Evolutionary conservation across 2,329 filamentous ascomycete genomes (phyloP).

Genomic region (Neopestalotiopsis rosae): DNA sequence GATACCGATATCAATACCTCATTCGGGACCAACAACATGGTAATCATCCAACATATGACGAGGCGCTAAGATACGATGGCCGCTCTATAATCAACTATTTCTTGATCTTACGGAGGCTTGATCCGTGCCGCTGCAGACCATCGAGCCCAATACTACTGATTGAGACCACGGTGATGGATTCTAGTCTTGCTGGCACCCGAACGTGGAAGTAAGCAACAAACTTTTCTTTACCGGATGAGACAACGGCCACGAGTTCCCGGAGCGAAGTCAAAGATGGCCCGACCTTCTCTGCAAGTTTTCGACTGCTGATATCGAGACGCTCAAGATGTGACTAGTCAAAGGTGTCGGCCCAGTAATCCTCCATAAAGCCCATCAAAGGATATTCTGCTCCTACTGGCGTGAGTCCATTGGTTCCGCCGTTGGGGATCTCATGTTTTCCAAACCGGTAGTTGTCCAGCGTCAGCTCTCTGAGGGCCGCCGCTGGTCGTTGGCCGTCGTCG

Average conservation of each 20-base stretch:
- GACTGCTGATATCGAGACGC: neutral
- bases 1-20: too few relatives aligned
- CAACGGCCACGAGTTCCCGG: neutral
- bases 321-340: constrained; percentile 22
- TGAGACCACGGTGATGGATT: constrained; percentile 9
- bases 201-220: too few relatives aligned
- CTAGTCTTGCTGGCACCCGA: constrained; percentile 18
- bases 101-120: constrained; percentile 4
- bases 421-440: neutral
- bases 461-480: constrained; percentile 18
- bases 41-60: too few relatives aligned
- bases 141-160: neutral
- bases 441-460: constrained; percentile 16
- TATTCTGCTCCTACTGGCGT: too few relatives aligned
- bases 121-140: constrained; percentile 11
- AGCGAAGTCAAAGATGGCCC: neutral
- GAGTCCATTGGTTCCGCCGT: neutral
- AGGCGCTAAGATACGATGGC: too few relatives aligned
- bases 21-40: too few relatives aligned
- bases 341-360: constrained; percentile 20
- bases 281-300: neutral
- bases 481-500: constrained; percentile 16
- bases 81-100: too few relatives aligned
- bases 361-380: too few relatives aligned
- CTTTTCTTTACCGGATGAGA: too few relatives aligned